These are phyloP conservation scores for Aciculosporium take DNA, from an alignment of 2,329 filamentous ascomycete species.

Conservation along the genomic window DNA sequence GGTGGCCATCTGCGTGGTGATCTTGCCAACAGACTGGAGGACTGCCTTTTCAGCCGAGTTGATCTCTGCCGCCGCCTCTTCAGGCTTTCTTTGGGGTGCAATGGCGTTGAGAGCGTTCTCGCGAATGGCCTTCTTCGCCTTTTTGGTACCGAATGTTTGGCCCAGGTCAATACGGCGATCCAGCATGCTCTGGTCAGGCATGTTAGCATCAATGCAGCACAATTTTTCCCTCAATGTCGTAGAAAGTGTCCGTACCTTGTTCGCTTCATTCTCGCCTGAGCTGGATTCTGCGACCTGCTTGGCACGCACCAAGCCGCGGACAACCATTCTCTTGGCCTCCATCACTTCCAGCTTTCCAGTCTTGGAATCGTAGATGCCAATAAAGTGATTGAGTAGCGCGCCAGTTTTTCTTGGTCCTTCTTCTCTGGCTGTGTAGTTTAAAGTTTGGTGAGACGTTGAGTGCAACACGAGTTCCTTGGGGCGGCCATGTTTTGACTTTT, in stretches of 20 bases:
- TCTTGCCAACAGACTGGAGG: slow-evolving; percentile 46
- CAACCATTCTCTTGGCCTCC: slow-evolving; percentile 49
- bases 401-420: slow-evolving; percentile 18
- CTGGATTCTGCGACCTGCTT: slow-evolving; percentile 37
- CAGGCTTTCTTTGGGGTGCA: slow-evolving; percentile 23
- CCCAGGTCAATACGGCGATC: slow-evolving; percentile 56
- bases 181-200: slow-evolving; percentile 33
- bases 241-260: slow-evolving; percentile 13
- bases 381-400: slow-evolving; percentile 43
- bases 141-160: slow-evolving; percentile 71
- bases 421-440: slow-evolving; percentile 47
- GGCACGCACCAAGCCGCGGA: slow-evolving; percentile 42
- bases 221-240: not conserved
- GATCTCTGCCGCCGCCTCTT: slow-evolving; percentile 32
- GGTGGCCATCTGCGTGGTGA: slow-evolving; percentile 52
- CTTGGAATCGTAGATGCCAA: slow-evolving; percentile 48
- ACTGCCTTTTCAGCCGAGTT: slow-evolving; percentile 44
- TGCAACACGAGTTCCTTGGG: slow-evolving; percentile 40
- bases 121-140: slow-evolving; percentile 64
- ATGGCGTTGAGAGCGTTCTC: slow-evolving; percentile 61
- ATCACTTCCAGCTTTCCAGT: slow-evolving; percentile 46
- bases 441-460: slow-evolving; percentile 38
- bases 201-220: slow-evolving; percentile 11
- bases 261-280: slow-evolving; percentile 19
- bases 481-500: slow-evolving; percentile 25